Evolutionary conservation across 2,329 filamentous ascomycete genomes (phyloP).

Genomic region (Venturia asperata): DNA sequence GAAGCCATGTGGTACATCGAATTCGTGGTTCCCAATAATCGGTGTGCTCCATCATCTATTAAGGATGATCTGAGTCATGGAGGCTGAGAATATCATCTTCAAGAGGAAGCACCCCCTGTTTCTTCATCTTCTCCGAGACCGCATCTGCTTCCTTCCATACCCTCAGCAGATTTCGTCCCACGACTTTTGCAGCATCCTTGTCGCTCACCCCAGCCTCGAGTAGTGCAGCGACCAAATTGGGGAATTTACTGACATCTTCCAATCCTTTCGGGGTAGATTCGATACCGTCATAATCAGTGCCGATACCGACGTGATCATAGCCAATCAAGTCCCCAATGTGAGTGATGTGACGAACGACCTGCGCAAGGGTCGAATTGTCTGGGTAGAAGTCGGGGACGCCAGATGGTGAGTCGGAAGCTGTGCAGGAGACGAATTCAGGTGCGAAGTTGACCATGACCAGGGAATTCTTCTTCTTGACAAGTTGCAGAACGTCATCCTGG

Average conservation of each 20-base stretch:
- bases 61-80: not conserved
- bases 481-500: constrained; percentile 69
- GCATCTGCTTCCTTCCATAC: constrained; percentile 76
- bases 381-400: constrained; percentile 63
- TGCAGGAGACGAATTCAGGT: constrained; percentile 75
- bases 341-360: constrained; percentile 72
- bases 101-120: constrained; percentile 33
- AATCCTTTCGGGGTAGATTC: constrained; percentile 59
- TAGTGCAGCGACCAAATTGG: constrained; percentile 68
- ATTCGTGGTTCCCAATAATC: not conserved
- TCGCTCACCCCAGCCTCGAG: constrained; percentile 67
- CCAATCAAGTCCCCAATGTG: constrained; percentile 79
- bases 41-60: not conserved
- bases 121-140: constrained; percentile 61
- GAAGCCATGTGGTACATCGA: not conserved
- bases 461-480: constrained; percentile 66
- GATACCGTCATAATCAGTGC: constrained; percentile 85
- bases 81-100: constrained; percentile 35
- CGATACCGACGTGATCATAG: constrained; percentile 80
- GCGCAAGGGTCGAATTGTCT: constrained; percentile 63
- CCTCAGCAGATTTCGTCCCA: constrained; percentile 71
- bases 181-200: constrained; percentile 64
- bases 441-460: constrained; percentile 89
- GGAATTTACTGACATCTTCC: constrained; percentile 80
- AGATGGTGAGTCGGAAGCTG: constrained; percentile 49